phyloP scores from a whole-genome alignment of 352 stramenopile species.

The Globisporangium viniferum region DNA sequence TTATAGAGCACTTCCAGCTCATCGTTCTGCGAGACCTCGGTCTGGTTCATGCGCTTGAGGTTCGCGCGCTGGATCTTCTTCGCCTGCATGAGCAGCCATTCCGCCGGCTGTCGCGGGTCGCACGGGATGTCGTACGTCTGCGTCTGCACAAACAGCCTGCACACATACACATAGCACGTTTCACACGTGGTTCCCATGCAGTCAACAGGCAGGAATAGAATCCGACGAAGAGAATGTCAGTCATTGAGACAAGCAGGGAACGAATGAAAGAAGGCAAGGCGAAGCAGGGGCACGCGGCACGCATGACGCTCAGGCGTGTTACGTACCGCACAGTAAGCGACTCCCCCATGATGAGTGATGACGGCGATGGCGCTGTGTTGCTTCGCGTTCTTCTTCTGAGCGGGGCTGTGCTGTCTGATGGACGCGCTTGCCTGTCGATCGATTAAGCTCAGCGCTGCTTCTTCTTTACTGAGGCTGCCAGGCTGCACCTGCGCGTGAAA shows the following conservation, averaged over 20 bases:
- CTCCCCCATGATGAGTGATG: conserved; percentile 10
- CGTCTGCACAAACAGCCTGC: conserved; percentile 69
- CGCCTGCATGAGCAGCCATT: conserved; percentile 74
- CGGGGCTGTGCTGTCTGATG: background rate
- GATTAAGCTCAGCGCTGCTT: conserved; percentile 4
- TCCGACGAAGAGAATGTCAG: background rate
- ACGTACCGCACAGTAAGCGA: conserved; percentile 17
- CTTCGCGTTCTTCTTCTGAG: background rate
- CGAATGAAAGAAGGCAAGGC: background rate
- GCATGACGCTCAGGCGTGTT: background rate
- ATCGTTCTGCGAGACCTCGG: conserved; percentile 28
- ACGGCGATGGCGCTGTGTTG: background rate
- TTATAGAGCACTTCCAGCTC: conserved; percentile 84
- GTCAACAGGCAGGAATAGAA: background rate
- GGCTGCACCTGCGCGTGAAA: background rate
- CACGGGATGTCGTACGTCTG: conserved; percentile 85
- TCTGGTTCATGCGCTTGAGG: conserved; percentile 27
- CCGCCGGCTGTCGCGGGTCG: conserved; percentile 62
- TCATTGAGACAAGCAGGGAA: conserved; percentile 1
- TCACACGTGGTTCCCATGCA: background rate
- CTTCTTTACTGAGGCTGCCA: conserved; percentile 6
- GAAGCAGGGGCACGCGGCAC: background rate
- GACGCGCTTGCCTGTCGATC: background rate
- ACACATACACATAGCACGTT: background rate
- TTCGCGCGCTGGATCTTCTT: conserved; percentile 73